Evolutionary conservation across 2,329 filamentous ascomycete genomes (phyloP), one percentile per base, ranked within the genome.

Genomic region (Diaporthe velutina): DNA sequence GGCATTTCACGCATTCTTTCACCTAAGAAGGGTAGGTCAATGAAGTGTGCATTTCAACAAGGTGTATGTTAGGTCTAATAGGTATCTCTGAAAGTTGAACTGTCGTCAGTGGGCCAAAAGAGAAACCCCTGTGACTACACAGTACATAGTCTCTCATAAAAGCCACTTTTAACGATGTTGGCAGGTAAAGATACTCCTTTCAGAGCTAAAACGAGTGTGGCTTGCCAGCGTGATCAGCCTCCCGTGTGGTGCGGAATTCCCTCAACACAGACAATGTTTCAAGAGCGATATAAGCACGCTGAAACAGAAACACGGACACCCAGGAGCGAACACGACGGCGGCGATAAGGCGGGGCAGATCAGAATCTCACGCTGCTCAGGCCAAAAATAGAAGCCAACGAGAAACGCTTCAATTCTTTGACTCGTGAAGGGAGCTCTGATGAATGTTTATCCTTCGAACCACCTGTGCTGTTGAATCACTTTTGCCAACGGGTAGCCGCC

Each of bases 261-360:
- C n/a, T 28, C 33, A 67, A 52, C 64, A 40, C 45, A 38, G 42
- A 28, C 64, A 35, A 68, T 54, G 64, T 68, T 68, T 68, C 64
- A 68, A 68, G 64, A n/a, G 45, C 48, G 33, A 50, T 22, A 54
- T 68, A 54, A 38, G 22, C 45, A 52, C 30, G 64, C 64, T 68
- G 64, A 54, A 54, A 68, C 48, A 68, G 45, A 13, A 54, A 33
- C 64, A 54, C 64, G 33, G 48, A 68, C 64, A 40, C 13, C 17
- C 15, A 68, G 22, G 45, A 52, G 64, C 22, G 45, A 19, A 28
- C n/a, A 38, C 10, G n/a, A 38, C 22, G 22, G 22, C 50, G 13
- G 13, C 28, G 54, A 52, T 7, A 19, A 28, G 38, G 25, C 58
- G 58, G 58, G 42, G 61, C 61, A 33, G 38, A n/a, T 13, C 12